Evolutionary conservation across 1,284 basidiomycete genomes (phyloP).

Genomic region (Apiotrichum akiyoshidainum): DNA sequence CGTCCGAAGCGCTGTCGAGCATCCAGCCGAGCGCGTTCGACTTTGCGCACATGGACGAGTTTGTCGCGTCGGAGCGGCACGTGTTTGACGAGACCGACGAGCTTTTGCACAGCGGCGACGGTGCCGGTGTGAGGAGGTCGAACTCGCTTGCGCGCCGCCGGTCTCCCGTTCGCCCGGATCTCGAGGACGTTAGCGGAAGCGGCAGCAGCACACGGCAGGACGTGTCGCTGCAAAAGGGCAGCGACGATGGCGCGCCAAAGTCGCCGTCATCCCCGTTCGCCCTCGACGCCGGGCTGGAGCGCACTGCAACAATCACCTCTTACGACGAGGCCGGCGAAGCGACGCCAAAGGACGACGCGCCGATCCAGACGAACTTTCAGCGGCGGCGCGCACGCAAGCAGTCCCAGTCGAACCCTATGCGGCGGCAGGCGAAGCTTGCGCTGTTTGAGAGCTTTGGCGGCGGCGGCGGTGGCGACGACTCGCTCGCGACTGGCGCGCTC

Average conservation of each 20-base stretch:
- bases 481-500: conserved; percentile 31
- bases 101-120: conserved; percentile 5
- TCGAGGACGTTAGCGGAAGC: not conserved
- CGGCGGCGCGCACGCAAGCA: conserved; percentile 71
- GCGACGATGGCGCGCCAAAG: conserved; percentile 6
- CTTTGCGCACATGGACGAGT: conserved; percentile 75
- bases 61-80: conserved; percentile 67
- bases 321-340: conserved; percentile 26
- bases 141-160: not conserved
- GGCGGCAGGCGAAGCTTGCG: conserved; percentile 76
- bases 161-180: conserved; percentile 1
- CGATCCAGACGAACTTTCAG: conserved; percentile 43
- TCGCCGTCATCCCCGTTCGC: conserved; percentile 4
- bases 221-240: not conserved
- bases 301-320: conserved; percentile 29
- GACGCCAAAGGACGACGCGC: conserved; percentile 20
- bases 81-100: conserved; percentile 52
- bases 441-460: conserved; percentile 72
- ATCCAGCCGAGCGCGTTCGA: conserved; percentile 58
- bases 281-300: conserved; percentile 6
- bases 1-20: not conserved
- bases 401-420: conserved; percentile 67
- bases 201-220: conserved; percentile 17
- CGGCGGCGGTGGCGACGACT: conserved; percentile 21
- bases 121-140: conserved; percentile 7